Base-by-base conservation (phyloP, 495 filamentous ascomycete species). In the Penicillium desertorum region DNA sequence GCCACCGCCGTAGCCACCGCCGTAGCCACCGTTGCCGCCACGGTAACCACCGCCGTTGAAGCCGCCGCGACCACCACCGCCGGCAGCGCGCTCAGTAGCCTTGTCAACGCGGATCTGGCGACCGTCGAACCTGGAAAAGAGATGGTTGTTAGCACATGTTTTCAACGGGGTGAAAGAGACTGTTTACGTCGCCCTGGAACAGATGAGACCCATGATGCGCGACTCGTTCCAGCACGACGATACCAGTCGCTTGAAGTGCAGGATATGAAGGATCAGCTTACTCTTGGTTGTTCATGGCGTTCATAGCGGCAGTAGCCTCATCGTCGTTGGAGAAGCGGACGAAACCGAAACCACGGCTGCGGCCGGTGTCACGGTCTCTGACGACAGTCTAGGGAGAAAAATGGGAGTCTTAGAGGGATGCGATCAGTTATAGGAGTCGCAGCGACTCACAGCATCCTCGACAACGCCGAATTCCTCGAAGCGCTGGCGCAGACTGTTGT, bases 261-360 rank as follows among this genome's bases (percentile, higher is more conserved):
- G 8, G 4, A 29, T n/a, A 29, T 19, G 14, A 46, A 45, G 50
- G 34, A 41, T 39, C 6, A 41, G 10, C 5, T 72, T 80, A 97
- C 94, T 98, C 94, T 56, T 88, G 79, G 74, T 95, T 92, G 78
- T 98, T 96, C 94, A 98, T 96, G 37, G 71, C 77, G 4, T 72
- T 63, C 68, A 94, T 96, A 36, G 94, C 94, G 42, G 77, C 75
- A 57, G 93, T 85, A 39, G 95, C 94, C 62, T 96, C 90, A 20
- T 81, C 70, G 16, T 96, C 91, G 53, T 80, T 83, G 36, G 81
- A 69, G 75, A 89, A 99, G 61, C 91, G 87, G 45, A 99, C 92
- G 72, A 99, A 99, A 27, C 94, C 94, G 71, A 98, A 99, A 45
- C 94, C 94, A 70, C 94, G 91, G 79, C 91, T 96, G 71, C 95